Evolutionary conservation across 192 early-diverging fungal species (phyloP).

Genomic region (Tieghemiomyces parasiticus): DNA sequence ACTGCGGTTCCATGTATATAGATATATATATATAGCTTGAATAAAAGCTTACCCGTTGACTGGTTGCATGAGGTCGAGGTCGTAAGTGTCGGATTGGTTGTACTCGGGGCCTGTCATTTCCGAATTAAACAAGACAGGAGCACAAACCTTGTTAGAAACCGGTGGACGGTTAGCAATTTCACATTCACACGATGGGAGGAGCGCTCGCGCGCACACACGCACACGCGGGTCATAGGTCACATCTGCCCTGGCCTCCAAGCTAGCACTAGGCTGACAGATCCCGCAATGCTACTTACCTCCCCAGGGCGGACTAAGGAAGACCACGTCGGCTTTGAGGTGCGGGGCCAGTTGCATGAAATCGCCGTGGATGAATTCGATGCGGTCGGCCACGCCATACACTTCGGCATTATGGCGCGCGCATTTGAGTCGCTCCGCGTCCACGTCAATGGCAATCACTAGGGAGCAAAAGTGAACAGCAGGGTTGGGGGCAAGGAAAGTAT

Average conservation of each 20-base stretch:
- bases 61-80: constrained; percentile 56
- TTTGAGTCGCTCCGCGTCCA: constrained; percentile 57
- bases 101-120: constrained; percentile 49
- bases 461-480: no score
- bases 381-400: constrained; percentile 80
- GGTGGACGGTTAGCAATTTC: not conserved
- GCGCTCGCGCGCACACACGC: not conserved
- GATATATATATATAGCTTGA: not conserved
- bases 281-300: constrained; percentile 42
- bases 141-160: not conserved
- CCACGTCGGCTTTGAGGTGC: constrained; percentile 61
- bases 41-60: constrained; percentile 46
- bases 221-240: not conserved
- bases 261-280: no score
- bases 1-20: not conserved
- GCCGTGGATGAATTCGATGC: constrained; percentile 87
- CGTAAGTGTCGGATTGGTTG: constrained; percentile 33
- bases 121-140: not conserved
- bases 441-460: constrained; percentile 82
- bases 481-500: no score
- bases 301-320: constrained; percentile 95
- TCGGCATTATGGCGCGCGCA: constrained; percentile 77
- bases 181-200: not conserved
- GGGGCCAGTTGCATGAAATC: constrained; percentile 68
- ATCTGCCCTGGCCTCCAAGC: not conserved